Evolutionary conservation across 2,329 filamentous ascomycete genomes (phyloP), one percentile per base, ranked within the genome.

Genomic region (Pleoardoris graminearum): DNA sequence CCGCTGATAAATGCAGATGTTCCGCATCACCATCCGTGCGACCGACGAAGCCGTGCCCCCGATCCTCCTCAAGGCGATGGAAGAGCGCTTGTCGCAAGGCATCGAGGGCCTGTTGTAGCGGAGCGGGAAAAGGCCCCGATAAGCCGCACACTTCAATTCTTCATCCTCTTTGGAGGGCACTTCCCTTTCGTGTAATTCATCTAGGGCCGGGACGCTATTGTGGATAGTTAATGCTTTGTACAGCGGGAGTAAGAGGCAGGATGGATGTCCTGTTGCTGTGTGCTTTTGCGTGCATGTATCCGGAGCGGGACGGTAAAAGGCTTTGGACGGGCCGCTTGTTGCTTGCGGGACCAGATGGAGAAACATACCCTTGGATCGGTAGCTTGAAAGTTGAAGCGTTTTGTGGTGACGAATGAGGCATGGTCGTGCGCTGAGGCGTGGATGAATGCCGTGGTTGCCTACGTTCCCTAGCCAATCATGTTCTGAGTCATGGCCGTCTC

Each of bases 41-140:
- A 99, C 94, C 1, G 93, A 97, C 67, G 94, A 97, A 68, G 84
- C 81, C 27, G 90, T 99, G 0, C 91, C 94, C 7, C 82, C 84
- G 1, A 81, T 93, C 17, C 72, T 99, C 51, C 78, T 94, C 66
- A 92, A 90, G 73, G 77, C 89, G 52, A 96, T 99, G 91, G 89
- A 95, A 69, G 89, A 93, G 58, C 84, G 88, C 56, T 79, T 97
- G 42, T 81, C 87, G 7, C 78, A 81, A 62, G 82, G 82, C 29
- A 66, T 73, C 17, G 71, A 73, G 47, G 71, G 70, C 17, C 47
- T 71, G 50, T 50, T 58, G 19, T 71, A 58, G 46, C n/a, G 19
- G n/a, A 16, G 19, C 36, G n/a, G 7, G 3, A 22, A n/a, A 22
- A n/a, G 12, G 23, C 16, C 21, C n/a, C 29, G 21, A 3, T 21